Base-by-base conservation (phyloP, 2,329 filamentous ascomycete genomes). In the Colletotrichum lindemuthianum region DNA sequence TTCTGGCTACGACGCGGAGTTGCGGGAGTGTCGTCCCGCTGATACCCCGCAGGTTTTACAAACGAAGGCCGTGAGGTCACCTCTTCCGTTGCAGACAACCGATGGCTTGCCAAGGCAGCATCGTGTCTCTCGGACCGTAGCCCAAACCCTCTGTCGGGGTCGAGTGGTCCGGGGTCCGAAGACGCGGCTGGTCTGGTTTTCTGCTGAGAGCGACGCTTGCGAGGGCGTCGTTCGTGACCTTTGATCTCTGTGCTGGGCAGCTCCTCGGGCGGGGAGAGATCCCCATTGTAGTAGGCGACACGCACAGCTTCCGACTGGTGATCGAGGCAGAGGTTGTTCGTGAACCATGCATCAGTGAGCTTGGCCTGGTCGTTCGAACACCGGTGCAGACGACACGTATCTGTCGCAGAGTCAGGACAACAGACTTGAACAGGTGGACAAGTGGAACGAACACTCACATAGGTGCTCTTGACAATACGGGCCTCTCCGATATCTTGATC, bases 391-490 rank as follows among this genome's bases (percentile, higher is more conserved):
- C 59, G 63, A 47, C 63, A 66, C 54, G 60, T 66, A 54, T 66
- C 63, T 66, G 53, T 41, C 13, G 15, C 13, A 34, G 48, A 53
- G 63, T 63, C 48, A 63, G 59, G 36, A 49, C 40, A 34, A 33
- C 34, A 53, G n/a, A 16, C 43, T 16, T 7, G 36, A 8, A 33
- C 12, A 9, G 37, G 47, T 10, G 15, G n/a, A 32, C 34, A 15
- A 36, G 59, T 48, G 63, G 53, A 39, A 24, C 24, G n/a, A n/a
- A 61, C 40, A 59, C 63, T 59, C 55, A 66, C 63, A 15, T 40
- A 64, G 32, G 50, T 66, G 63, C 24, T 64, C 53, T 59, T 59
- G 63, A 64, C 63, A 66, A 16, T 64, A 66, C 37, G 60, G 63
- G 12, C 54, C 63, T 54, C 55, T 59, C 33, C 60, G 59, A 40